Evolutionary conservation across 2,329 filamentous ascomycete genomes (phyloP), one percentile per base, ranked within the genome.

Genomic region (Parafenestella ontariensis): DNA sequence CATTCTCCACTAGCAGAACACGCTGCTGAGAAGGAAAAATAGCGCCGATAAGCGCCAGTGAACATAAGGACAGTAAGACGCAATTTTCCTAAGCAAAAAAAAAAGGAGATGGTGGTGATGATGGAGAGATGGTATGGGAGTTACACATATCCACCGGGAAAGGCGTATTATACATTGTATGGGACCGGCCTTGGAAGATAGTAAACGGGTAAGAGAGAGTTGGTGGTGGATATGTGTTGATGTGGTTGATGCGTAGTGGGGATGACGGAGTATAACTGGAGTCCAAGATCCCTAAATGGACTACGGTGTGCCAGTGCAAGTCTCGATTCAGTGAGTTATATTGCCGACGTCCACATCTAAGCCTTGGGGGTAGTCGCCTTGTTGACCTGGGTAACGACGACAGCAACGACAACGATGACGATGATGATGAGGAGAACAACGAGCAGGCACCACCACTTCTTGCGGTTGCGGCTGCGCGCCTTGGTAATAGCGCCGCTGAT

Each of bases 401-500:
- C 75, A 26, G 69, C 72, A 47, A 80, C 71, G 42, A 80, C 57
- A 49, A 77, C 73, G 57, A 80, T 64, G 50, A 73, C 61, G 41
- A 73, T 70, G 52, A 74, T 63, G 58, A 73, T 68, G 59, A 76
- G 59, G 43, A 77, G 61, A 66, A 83, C 79, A 70, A 97, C 91
- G 69, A 89, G 87, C 65, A 96, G 79, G 82, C 92, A 96, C 75
- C 90, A 93, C 93, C 92, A 97, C 89, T 97, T 97, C 92, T 96
- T 96, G 89, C 91, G 66, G 87, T 85, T 74, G 49, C 72, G 68
- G 58, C 62, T 64, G 48, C 89, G 84, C 8, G 94, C 94, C 65
- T 91, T 96, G 57, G 84, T 83, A 59, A 96, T 90, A 11, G 93
- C 93, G n/a, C 85, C 85, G 34, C 84, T 87, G 55, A 98, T 90